Conservation (phyloP, 257 asterid species). For the Nicotiana paniculata region DNA sequence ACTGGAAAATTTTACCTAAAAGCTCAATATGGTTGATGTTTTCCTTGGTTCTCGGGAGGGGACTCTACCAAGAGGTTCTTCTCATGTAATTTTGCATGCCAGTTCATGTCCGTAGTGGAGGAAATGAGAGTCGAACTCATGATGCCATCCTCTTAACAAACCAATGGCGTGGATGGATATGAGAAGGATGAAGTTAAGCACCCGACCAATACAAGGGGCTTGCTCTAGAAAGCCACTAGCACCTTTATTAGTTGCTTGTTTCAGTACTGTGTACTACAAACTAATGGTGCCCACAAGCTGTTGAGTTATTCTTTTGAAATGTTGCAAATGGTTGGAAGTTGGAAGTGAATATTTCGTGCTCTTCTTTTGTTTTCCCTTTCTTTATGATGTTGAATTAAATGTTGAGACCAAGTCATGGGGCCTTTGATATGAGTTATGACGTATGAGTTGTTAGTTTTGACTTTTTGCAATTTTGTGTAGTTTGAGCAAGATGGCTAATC, state of each 20-base stretch:
- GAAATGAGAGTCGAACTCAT: not conserved
- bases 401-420: not conserved
- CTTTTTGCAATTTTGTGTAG: slow-evolving; percentile 10
- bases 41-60: not conserved
- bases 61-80: not conserved
- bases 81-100: not conserved
- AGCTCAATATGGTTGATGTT: not conserved
- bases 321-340: not conserved
- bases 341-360: not conserved
- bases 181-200: not conserved
- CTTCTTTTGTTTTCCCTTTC: slow-evolving; percentile 6
- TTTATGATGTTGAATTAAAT: not conserved
- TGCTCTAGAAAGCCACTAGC: not conserved
- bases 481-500: slow-evolving; percentile 55
- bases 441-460: not conserved
- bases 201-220: not conserved
- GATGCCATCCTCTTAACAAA: not conserved
- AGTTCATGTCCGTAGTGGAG: not conserved
- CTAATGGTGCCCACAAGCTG: not conserved
- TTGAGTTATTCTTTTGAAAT: slow-evolving; percentile 5
- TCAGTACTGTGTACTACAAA: not conserved
- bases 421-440: not conserved
- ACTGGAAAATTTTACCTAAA: not conserved
- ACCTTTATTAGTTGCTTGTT: not conserved
- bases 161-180: not conserved